Evolutionary conservation across 352 stramenopile species (phyloP).

Genomic region (Pythium myriotylum): DNA sequence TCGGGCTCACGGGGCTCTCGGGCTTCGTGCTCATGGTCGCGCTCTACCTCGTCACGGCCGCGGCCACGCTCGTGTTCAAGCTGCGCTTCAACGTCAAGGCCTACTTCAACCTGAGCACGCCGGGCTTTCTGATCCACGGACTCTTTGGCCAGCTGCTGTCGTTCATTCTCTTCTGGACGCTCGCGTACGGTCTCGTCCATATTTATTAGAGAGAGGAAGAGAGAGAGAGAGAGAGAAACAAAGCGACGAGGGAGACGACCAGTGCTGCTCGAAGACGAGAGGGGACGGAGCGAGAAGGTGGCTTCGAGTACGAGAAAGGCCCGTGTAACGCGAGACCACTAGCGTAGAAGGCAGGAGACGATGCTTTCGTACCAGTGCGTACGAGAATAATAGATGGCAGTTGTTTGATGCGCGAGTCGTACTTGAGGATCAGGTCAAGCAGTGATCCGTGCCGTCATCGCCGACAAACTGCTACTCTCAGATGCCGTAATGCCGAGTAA

Average conservation of each 20-base stretch:
- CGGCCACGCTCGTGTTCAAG: slow-evolving; percentile 73
- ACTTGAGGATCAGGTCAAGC: too few species aligned
- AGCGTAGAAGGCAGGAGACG: not conserved
- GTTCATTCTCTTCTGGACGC: slow-evolving; percentile 91
- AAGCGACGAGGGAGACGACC: too few species aligned
- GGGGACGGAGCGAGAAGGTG: too few species aligned
- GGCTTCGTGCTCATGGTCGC: slow-evolving; percentile 75
- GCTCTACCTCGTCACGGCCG: slow-evolving; percentile 68
- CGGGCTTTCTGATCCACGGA: slow-evolving; percentile 72
- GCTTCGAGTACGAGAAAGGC: too few species aligned
- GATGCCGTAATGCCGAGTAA: too few species aligned
- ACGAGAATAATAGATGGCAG: not conserved
- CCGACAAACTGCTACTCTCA: too few species aligned
- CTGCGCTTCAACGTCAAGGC: slow-evolving; percentile 71
- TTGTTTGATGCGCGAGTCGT: not conserved
- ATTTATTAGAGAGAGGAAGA: slow-evolving; percentile 71
- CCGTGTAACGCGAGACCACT: too few species aligned
- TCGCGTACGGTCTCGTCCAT: slow-evolving; percentile 87
- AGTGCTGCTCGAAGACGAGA: too few species aligned
- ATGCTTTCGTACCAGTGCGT: not conserved
- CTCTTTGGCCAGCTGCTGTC: slow-evolving; percentile 78
- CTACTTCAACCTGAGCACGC: slow-evolving; percentile 79
- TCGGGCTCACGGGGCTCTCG: slow-evolving; percentile 70
- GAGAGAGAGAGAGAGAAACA: too few species aligned
- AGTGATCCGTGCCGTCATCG: too few species aligned